Evolutionary conservation across 1,139 yeast species (phyloP).

Genomic region (Candida gigantensis): DNA sequence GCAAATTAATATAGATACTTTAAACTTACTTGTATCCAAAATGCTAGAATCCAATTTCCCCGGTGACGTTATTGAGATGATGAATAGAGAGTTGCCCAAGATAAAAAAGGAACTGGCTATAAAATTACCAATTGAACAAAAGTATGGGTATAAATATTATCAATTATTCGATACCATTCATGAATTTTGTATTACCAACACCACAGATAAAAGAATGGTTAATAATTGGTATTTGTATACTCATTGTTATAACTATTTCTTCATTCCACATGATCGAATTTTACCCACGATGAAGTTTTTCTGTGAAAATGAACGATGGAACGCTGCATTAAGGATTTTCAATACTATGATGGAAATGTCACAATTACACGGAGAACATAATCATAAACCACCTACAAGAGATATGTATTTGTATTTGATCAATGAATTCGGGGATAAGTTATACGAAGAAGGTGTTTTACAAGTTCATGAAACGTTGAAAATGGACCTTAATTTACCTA

Average conservation of each 20-base stretch:
- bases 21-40: constrained; percentile 46
- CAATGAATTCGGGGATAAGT: constrained; percentile 58
- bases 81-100: constrained; percentile 60
- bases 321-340: constrained; percentile 66
- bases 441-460: constrained; percentile 67
- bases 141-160: constrained; percentile 29
- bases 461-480: constrained; percentile 67
- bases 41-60: constrained; percentile 51
- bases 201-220: constrained; percentile 43
- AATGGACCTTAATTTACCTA: constrained; percentile 60
- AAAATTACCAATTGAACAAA: constrained; percentile 29
- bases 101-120: constrained; percentile 31
- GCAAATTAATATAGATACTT: constrained; percentile 38
- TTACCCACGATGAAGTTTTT: constrained; percentile 63
- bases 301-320: constrained; percentile 57
- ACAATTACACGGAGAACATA: constrained; percentile 51
- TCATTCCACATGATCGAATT: constrained; percentile 61
- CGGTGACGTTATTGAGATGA: constrained; percentile 59
- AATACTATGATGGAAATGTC: constrained; percentile 59
- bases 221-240: constrained; percentile 68
- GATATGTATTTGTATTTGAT: constrained; percentile 67
- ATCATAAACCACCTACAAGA: constrained; percentile 58
- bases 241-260: constrained; percentile 57
- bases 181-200: constrained; percentile 45
- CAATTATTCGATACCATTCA: constrained; percentile 43